Conservation (phyloP, 768 basidiomycete genomes). For the Sarcodon sp. region DNA sequence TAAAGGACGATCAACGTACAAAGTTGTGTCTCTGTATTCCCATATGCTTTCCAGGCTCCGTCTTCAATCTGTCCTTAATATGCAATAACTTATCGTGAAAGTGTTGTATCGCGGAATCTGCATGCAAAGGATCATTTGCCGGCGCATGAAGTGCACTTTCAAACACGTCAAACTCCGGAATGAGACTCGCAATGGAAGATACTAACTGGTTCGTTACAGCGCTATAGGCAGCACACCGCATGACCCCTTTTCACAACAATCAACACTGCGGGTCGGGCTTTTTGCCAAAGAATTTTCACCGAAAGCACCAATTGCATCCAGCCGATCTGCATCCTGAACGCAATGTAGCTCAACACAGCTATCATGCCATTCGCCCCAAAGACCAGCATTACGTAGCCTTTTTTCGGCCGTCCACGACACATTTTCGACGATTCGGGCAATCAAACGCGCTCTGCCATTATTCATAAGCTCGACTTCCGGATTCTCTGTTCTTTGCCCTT, state of each 20-base stretch:
- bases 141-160: slow-evolving; percentile 31
- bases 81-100: slow-evolving; percentile 80
- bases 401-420: slow-evolving; percentile 84
- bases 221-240: slow-evolving; percentile 35
- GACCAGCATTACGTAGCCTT: slow-evolving; percentile 37
- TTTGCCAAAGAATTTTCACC: slow-evolving; percentile 16
- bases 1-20: slow-evolving; percentile 25
- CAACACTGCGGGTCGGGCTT: background rate
- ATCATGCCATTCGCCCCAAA: slow-evolving; percentile 56
- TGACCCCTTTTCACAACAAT: slow-evolving; percentile 18
- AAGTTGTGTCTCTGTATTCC: slow-evolving; percentile 63
- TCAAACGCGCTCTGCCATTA: slow-evolving; percentile 35
- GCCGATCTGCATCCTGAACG: slow-evolving; percentile 39
- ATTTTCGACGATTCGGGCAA: slow-evolving; percentile 57
- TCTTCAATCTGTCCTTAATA: slow-evolving; percentile 68
- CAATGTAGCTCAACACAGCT: slow-evolving; percentile 68
- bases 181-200: background rate
- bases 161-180: background rate
- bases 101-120: slow-evolving; percentile 57
- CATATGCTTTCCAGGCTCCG: slow-evolving; percentile 50
- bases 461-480: slow-evolving; percentile 35
- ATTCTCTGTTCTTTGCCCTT: slow-evolving; percentile 14
- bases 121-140: slow-evolving; percentile 27
- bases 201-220: slow-evolving; percentile 20
- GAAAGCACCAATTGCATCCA: slow-evolving; percentile 41